A percentile compares a stretch with the other conserved stretches of the same genome.
Conservation (phyloP, 805 yeast genomes). For the Saturnispora saitoi region DNA sequence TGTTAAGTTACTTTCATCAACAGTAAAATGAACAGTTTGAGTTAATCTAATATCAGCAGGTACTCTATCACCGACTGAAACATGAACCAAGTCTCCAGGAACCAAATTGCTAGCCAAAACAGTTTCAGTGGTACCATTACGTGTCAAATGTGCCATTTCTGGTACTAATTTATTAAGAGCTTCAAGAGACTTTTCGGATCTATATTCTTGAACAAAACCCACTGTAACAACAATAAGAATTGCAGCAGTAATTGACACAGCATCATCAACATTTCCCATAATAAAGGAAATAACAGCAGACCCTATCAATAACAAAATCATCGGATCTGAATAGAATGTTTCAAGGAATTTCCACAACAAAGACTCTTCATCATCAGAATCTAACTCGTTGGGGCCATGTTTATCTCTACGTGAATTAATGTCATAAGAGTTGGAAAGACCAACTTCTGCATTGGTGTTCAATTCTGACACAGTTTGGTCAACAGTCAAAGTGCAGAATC, state of each 20-base stretch:
- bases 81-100: conserved; percentile 91
- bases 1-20: conserved; percentile 91
- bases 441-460: conserved; percentile 49
- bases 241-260: conserved; percentile 88
- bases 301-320: conserved; percentile 79
- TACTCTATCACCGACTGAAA: conserved; percentile 87
- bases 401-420: conserved; percentile 59
- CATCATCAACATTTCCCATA: conserved; percentile 96
- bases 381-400: conserved; percentile 77
- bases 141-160: conserved; percentile 86
- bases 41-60: conserved; percentile 90
- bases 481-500: conserved; percentile 50
- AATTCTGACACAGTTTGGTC: conserved; percentile 60
- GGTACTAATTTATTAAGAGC: conserved; percentile 92
- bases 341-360: conserved; percentile 63
- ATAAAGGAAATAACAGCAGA: conserved; percentile 80
- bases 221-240: conserved; percentile 90
- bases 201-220: conserved; percentile 94
- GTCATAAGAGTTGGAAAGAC: conserved; percentile 64
- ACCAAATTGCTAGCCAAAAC: conserved; percentile 82
- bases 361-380: conserved; percentile 68
- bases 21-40: conserved; percentile 67
- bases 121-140: conserved; percentile 71
- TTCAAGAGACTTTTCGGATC: conserved; percentile 89
- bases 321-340: conserved; percentile 83